These are phyloP conservation scores for Suillus tomentosus DNA, from an alignment of 768 basidiomycete species.

Conservation along the genomic window DNA sequence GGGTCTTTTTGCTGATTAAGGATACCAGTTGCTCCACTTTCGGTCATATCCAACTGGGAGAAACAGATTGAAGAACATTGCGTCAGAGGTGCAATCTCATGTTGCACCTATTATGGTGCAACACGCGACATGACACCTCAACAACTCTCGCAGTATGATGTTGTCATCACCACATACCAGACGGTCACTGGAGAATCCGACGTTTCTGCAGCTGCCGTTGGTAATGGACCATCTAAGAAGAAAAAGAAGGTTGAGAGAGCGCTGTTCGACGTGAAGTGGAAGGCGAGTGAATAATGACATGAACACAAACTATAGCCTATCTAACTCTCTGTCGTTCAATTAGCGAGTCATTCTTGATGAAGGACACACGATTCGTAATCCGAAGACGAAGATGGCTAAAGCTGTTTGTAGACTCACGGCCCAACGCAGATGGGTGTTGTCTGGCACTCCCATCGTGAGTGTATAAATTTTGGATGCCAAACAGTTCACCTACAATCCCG, in stretches of 20 bases:
- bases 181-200: conserved; percentile 60
- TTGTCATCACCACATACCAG: conserved; percentile 86
- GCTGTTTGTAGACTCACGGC: conserved; percentile 64
- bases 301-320: not conserved
- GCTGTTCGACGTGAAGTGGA: conserved; percentile 79
- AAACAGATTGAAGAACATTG: conserved; percentile 81
- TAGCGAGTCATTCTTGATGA: conserved; percentile 86
- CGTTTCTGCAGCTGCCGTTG: conserved; percentile 14
- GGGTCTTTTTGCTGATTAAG: conserved; percentile 11
- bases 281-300: conserved; percentile 45
- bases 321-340: not conserved
- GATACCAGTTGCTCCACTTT: conserved; percentile 71
- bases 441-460: conserved; percentile 89
- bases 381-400: conserved; percentile 80
- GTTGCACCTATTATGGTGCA: conserved; percentile 71
- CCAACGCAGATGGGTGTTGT: conserved; percentile 77
- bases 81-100: conserved; percentile 48
- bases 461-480: conserved; percentile 3
- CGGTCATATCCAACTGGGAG: conserved; percentile 87
- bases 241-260: conserved; percentile 61
- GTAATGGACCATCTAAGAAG: conserved; percentile 40
- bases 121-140: conserved; percentile 59
- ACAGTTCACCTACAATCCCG: conserved; percentile 4
- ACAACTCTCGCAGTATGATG: conserved; percentile 66
- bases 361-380: conserved; percentile 85